Percentiles rank a stretch among this genome's conserved stretches.
phyloP scores from a whole-genome alignment of 148 eudicot species.

The Silene uniflora region DNA sequence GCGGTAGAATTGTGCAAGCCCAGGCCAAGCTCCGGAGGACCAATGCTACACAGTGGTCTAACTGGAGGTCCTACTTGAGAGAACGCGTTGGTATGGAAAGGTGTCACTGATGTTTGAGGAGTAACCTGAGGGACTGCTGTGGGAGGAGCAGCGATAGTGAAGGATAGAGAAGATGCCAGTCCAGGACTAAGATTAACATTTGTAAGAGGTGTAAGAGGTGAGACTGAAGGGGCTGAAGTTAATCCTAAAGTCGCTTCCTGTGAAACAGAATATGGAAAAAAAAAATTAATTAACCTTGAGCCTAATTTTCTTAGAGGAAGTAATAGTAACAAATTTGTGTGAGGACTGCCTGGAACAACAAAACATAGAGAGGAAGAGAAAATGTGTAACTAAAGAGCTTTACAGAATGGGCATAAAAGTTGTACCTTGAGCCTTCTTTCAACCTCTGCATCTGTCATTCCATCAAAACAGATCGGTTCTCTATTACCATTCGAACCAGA shows the following conservation, averaged over 20 bases:
- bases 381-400: no score
- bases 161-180: constrained; percentile 45
- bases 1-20: constrained; percentile 83
- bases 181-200: constrained; percentile 49
- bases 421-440: constrained; percentile 88
- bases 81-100: constrained; percentile 40
- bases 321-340: no score
- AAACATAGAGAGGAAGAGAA: background rate
- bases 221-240: constrained; percentile 28
- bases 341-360: no score
- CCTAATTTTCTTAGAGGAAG: no score
- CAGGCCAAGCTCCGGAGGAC: constrained; percentile 45
- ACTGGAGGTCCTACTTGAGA: constrained; percentile 44
- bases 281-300: no score
- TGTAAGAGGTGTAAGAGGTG: constrained; percentile 37
- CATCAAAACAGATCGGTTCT: constrained; percentile 66
- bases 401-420: background rate
- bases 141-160: constrained; percentile 42
- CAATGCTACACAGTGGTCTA: constrained; percentile 51
- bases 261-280: background rate
- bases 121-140: constrained; percentile 37
- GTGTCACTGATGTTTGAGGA: constrained; percentile 47
- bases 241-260: constrained; percentile 76
- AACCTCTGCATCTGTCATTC: constrained; percentile 84
- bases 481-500: constrained; percentile 53